phyloP scores from a whole-genome alignment of 2,329 filamentous ascomycete species.

The Nemania bipapillata region DNA sequence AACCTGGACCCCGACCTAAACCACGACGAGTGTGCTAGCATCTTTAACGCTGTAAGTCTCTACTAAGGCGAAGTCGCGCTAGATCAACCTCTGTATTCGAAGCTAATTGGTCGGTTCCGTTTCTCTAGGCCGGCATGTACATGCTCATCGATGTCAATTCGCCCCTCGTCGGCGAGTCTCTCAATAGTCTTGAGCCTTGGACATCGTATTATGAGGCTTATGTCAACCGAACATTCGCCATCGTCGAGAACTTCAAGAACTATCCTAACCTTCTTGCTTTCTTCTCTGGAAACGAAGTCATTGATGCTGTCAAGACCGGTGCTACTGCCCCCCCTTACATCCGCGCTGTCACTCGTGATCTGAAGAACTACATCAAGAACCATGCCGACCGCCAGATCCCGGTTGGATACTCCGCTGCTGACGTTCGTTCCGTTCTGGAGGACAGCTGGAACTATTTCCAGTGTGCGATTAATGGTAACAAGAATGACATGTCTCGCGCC shows the following conservation, averaged over 20 bases:
- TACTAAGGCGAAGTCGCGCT: not conserved
- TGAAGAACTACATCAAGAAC: slow-evolving; percentile 82
- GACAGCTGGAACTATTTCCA: slow-evolving; percentile 82
- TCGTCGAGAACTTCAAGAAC: slow-evolving; percentile 73
- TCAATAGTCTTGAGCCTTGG: slow-evolving; percentile 67
- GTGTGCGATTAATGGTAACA: slow-evolving; percentile 67
- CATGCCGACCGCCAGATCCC: slow-evolving; percentile 75
- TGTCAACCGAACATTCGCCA: slow-evolving; percentile 73
- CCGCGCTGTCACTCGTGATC: slow-evolving; percentile 78
- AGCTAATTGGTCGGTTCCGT: slow-evolving; percentile 13
- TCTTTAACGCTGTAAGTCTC: slow-evolving; percentile 68
- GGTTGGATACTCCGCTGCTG: slow-evolving; percentile 83
- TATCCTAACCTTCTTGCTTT: slow-evolving; percentile 76
- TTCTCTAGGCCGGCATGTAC: slow-evolving; percentile 67
- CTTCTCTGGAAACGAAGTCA: slow-evolving; percentile 84
- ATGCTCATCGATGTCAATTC: slow-evolving; percentile 77
- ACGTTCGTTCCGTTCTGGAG: slow-evolving; percentile 77
- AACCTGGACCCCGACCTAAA: slow-evolving; percentile 73
- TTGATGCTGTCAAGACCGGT: slow-evolving; percentile 72
- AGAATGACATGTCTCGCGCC: slow-evolving; percentile 69
- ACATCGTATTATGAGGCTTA: slow-evolving; percentile 69
- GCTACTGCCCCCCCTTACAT: slow-evolving; percentile 74
- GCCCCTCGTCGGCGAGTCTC: slow-evolving; percentile 67
- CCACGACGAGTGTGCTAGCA: slow-evolving; percentile 73
- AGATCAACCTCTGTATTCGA: not conserved